These are phyloP conservation scores for Triticum dicoccoides DNA, from an alignment of 176 grass and related monocot species.

Conservation along the genomic window DNA sequence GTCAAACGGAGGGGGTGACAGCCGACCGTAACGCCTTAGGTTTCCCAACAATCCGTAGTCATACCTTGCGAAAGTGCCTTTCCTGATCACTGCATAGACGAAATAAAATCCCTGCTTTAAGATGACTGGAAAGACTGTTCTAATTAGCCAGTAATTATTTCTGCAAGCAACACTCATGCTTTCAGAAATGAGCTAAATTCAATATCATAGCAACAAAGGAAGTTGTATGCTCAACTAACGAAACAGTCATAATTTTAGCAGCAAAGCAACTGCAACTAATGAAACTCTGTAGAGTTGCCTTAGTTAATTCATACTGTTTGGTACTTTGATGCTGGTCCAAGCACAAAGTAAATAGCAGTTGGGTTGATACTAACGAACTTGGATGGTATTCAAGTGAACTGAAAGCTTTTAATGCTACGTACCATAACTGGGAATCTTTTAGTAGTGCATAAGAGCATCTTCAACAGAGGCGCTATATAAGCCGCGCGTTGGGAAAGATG, in stretches of 20 bases:
- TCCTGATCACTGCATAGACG: constrained; percentile 70
- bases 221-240: too few relatives aligned
- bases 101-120: not conserved
- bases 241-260: not conserved
- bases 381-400: not conserved
- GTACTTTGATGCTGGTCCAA: not conserved
- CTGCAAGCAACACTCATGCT: not conserved
- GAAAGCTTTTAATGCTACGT: not conserved
- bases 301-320: not conserved
- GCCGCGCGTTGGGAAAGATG: too few relatives aligned
- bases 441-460: not conserved
- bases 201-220: too few relatives aligned
- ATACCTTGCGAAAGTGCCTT: constrained; percentile 83
- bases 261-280: not conserved
- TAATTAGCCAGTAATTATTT: not conserved
- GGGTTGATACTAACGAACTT: not conserved
- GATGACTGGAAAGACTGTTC: not conserved
- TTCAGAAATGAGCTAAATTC: not conserved
- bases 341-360: not conserved
- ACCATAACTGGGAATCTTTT: not conserved
- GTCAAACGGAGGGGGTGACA: constrained; percentile 57
- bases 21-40: constrained; percentile 41
- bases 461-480: too few relatives aligned
- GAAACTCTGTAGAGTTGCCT: not conserved
- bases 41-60: constrained; percentile 74